Conservation (phyloP, 2,329 filamentous ascomycete genomes). For the Aspergillus spinulosporus region DNA sequence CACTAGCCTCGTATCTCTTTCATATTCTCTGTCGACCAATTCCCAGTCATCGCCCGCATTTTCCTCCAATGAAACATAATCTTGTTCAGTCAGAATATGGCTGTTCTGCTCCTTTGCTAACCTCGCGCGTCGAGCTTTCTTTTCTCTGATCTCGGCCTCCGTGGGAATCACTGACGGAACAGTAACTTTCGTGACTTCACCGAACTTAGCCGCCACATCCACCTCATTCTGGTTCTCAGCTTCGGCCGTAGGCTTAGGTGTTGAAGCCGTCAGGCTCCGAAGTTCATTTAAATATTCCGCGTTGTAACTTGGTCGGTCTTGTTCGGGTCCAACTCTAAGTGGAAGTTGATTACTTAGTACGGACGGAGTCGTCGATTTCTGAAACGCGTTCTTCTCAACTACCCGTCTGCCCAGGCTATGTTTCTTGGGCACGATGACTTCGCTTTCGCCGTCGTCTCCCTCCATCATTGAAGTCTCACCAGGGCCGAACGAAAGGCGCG, state of each 20-base stretch:
- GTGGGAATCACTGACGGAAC: slow-evolving; percentile 64
- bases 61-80: slow-evolving; percentile 47
- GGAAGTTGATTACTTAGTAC: slow-evolving; percentile 56
- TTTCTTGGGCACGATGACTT: slow-evolving; percentile 60
- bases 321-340: slow-evolving; percentile 60
- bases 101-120: slow-evolving; percentile 65
- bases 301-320: slow-evolving; percentile 76
- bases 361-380: slow-evolving; percentile 54
- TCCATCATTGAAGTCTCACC: slow-evolving; percentile 56
- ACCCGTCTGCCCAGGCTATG: slow-evolving; percentile 63
- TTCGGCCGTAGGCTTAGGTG: slow-evolving; percentile 58
- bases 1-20: slow-evolving; percentile 71
- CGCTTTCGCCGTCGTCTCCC: slow-evolving; percentile 54
- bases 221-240: slow-evolving; percentile 55
- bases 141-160: slow-evolving; percentile 82
- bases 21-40: slow-evolving; percentile 60
- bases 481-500: slow-evolving; percentile 75
- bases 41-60: slow-evolving; percentile 45
- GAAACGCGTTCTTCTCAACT: slow-evolving; percentile 65
- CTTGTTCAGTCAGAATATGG: slow-evolving; percentile 60
- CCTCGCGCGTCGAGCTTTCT: slow-evolving; percentile 84
- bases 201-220: slow-evolving; percentile 52
- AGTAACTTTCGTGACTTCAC: slow-evolving; percentile 39
- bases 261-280: slow-evolving; percentile 79
- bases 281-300: slow-evolving; percentile 84